Evolutionary conservation across 164 flowering plant genomes (phyloP).

Genomic region (Houttuynia cordata): DNA sequence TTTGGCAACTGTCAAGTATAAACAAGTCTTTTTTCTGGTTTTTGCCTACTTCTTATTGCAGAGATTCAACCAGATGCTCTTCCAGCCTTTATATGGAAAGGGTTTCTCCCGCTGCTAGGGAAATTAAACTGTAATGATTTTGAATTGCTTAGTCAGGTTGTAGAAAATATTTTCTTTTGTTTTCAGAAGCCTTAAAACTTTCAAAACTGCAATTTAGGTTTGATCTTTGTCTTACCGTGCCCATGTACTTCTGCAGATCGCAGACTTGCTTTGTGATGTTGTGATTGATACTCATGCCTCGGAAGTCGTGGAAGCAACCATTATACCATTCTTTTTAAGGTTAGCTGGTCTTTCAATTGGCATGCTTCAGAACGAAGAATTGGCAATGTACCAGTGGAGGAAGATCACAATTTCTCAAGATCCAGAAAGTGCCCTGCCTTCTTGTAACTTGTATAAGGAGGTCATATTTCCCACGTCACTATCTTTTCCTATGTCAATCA

Average conservation of each 20-base stretch:
- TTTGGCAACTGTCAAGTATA: not conserved
- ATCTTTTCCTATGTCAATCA: slow-evolving; percentile 37
- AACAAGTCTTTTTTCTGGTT: not conserved
- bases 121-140: slow-evolving; percentile 26
- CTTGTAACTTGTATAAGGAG: slow-evolving; percentile 12
- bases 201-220: not conserved
- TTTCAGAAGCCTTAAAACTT: not conserved
- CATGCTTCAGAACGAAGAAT: slow-evolving; percentile 32
- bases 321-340: slow-evolving; percentile 52
- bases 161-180: slow-evolving; percentile 3
- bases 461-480: slow-evolving; percentile 2
- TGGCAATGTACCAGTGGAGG: slow-evolving; percentile 29
- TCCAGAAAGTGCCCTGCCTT: too few relatives aligned
- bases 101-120: slow-evolving; percentile 49
- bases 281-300: slow-evolving; percentile 37
- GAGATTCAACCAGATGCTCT: slow-evolving; percentile 15
- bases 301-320: slow-evolving; percentile 40
- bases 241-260: slow-evolving; percentile 23
- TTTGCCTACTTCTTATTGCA: slow-evolving; percentile 7
- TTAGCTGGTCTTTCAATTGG: slow-evolving; percentile 40
- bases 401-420: slow-evolving; percentile 8
- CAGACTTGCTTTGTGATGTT: slow-evolving; percentile 41
- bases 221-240: not conserved
- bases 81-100: slow-evolving; percentile 38
- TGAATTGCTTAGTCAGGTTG: slow-evolving; percentile 55